These are phyloP conservation scores for Camellia granthamiana DNA, from an alignment of 148 eudicot species.

Conservation along the genomic window DNA sequence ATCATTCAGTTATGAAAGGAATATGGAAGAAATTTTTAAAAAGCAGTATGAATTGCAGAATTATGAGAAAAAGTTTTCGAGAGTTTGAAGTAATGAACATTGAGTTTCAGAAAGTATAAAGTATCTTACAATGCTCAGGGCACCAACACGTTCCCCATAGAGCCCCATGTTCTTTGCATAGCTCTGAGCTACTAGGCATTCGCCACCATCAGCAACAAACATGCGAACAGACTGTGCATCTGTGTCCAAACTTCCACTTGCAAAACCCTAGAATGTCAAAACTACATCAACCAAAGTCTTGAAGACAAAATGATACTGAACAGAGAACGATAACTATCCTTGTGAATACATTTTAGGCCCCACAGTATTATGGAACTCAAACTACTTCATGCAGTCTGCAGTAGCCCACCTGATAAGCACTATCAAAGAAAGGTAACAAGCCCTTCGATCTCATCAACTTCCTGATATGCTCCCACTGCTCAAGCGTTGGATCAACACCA, in stretches of 20 bases:
- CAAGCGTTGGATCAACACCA: constrained; percentile 90
- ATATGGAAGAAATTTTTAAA: no score
- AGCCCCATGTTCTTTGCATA: constrained; percentile 99
- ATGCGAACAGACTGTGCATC: constrained; percentile 87
- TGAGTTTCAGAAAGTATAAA: not conserved
- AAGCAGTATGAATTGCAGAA: not conserved
- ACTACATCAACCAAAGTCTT: not conserved
- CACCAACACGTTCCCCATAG: constrained; percentile 98
- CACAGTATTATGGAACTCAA: not conserved
- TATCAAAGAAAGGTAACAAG: constrained; percentile 87
- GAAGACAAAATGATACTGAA: not conserved
- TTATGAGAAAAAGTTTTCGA: not conserved
- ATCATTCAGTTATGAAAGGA: no score
- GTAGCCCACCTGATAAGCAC: constrained; percentile 87
- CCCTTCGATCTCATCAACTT: constrained; percentile 74
- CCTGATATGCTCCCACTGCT: constrained; percentile 90
- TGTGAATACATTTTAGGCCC: not conserved
- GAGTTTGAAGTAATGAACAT: not conserved
- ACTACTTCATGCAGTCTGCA: not conserved
- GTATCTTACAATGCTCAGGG: constrained; percentile 81
- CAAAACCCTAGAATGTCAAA: constrained; percentile 69
- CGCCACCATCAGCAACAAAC: constrained; percentile 95
- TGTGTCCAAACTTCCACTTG: constrained; percentile 86
- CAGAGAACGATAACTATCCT: not conserved
- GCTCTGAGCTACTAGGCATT: constrained; percentile 91